Conservation (phyloP, 208 protist species). For the Kentomonas sorsogonicus region DNA sequence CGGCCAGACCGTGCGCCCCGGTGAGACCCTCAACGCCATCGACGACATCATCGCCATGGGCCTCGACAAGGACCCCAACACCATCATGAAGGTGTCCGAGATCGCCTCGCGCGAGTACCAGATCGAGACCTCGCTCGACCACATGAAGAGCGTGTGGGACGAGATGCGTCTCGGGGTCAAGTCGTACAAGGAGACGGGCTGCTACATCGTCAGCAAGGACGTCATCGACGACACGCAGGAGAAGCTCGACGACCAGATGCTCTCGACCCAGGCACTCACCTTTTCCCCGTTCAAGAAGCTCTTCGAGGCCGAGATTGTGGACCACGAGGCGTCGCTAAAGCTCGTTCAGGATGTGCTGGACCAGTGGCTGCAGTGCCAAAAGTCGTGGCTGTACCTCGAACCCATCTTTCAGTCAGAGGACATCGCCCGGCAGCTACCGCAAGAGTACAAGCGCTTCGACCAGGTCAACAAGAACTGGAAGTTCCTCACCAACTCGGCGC, state of each 20-base stretch:
- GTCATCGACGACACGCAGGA: slow-evolving; percentile 92
- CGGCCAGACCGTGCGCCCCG: slow-evolving; percentile 85
- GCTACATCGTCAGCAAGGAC: slow-evolving; percentile 89
- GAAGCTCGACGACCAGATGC: slow-evolving; percentile 94
- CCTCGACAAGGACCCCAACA: slow-evolving; percentile 78
- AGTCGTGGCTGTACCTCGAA: slow-evolving; percentile 95
- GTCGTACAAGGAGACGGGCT: slow-evolving; percentile 89
- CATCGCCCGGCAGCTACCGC: slow-evolving; percentile 92
- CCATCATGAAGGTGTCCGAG: slow-evolving; percentile 89
- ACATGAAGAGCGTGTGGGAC: slow-evolving; percentile 94
- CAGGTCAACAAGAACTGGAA: slow-evolving; percentile 94
- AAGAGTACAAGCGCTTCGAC: slow-evolving; percentile 91
- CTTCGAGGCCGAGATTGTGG: slow-evolving; percentile 90
- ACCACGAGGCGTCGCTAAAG: slow-evolving; percentile 90
- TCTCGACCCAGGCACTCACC: slow-evolving; percentile 93
- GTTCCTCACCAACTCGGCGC: slow-evolving; percentile 78
- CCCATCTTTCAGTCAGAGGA: slow-evolving; percentile 97
- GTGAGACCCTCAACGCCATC: slow-evolving; percentile 84
- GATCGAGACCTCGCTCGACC: slow-evolving; percentile 91
- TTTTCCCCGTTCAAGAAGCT: slow-evolving; percentile 97
- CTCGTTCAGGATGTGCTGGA: slow-evolving; percentile 91
- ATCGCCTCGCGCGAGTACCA: slow-evolving; percentile 94
- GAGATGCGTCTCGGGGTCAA: slow-evolving; percentile 79
- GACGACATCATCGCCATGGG: slow-evolving; percentile 72
- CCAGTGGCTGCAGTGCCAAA: slow-evolving; percentile 93